Evolutionary conservation across 495 filamentous ascomycete genomes (phyloP).

Genomic region (Annulohypoxylon stygium): DNA sequence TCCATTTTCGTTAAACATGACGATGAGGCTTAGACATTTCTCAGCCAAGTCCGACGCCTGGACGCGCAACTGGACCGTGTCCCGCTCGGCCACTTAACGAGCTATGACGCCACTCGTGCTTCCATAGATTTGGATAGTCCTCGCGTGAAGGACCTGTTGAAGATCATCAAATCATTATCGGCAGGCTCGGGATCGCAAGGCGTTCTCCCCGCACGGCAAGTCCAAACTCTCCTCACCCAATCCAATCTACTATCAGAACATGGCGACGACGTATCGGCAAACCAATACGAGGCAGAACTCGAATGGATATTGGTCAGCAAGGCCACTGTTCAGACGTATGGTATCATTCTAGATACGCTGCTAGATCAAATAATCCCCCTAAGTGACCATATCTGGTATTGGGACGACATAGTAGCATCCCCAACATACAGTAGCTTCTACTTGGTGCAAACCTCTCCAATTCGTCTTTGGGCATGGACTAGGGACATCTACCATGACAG

Average conservation of each 20-base stretch:
- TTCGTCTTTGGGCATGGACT: conserved; percentile 74
- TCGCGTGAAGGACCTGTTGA: conserved; percentile 67
- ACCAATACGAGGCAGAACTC: conserved; percentile 75
- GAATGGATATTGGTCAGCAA: conserved; percentile 92
- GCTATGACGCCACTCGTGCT: conserved; percentile 49
- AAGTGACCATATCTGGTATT: conserved; percentile 89
- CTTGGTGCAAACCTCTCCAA: conserved; percentile 83
- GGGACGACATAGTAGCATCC: conserved; percentile 85
- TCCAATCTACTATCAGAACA: conserved; percentile 60
- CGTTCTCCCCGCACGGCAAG: conserved; percentile 63
- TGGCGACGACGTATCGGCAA: conserved; percentile 44
- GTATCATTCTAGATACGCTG: conserved; percentile 76
- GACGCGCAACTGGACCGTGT: conserved; percentile 85
- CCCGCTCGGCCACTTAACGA: conserved; percentile 54
- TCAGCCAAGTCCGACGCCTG: conserved; percentile 81
- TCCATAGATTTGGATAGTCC: conserved; percentile 52
- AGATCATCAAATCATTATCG: conserved; percentile 76
- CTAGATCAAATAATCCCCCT: conserved; percentile 84
- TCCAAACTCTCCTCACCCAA: conserved; percentile 71
- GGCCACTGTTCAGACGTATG: conserved; percentile 86
- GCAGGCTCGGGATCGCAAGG: conserved; percentile 69
- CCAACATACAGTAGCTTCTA: conserved; percentile 79
- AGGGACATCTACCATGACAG: conserved; percentile 73
- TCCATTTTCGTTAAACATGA: conserved; percentile 15
- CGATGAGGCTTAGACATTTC: conserved; percentile 35